Conservation (phyloP, 192 early-diverging fungal species). For the Coemansia biformis region DNA sequence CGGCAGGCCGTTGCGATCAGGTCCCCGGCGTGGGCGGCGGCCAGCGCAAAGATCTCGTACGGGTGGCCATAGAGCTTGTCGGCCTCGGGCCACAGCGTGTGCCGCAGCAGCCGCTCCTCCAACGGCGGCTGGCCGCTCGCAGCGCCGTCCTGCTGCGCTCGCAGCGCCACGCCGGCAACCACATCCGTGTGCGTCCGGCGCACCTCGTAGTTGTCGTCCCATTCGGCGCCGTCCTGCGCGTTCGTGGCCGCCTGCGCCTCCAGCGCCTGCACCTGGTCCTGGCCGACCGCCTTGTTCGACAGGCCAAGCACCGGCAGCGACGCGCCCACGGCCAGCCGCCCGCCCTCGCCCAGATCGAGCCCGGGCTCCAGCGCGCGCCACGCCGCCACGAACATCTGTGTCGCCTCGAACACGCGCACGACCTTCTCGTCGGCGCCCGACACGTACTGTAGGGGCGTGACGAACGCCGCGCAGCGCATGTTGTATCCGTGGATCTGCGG, state of each 20-base stretch:
- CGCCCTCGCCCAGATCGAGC: neutral
- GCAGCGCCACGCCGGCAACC: slow-evolving; percentile 41
- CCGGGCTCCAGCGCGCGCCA: slow-evolving; percentile 33
- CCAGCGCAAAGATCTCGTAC: slow-evolving; percentile 82
- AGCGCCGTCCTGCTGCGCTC: neutral
- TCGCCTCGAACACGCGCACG: slow-evolving; percentile 81
- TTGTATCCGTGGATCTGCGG: slow-evolving; percentile 98
- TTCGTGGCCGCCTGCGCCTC: too few species aligned
- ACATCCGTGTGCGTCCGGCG: slow-evolving; percentile 58
- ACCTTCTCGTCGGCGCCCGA: slow-evolving; percentile 95
- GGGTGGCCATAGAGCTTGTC: slow-evolving; percentile 97
- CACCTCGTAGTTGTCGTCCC: slow-evolving; percentile 54
- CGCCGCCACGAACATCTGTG: slow-evolving; percentile 67
- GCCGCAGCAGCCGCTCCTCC: slow-evolving; percentile 83
- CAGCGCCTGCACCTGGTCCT: too few species aligned
- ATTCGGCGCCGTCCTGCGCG: neutral
- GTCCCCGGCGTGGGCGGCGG: slow-evolving; percentile 63
- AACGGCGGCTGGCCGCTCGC: slow-evolving; percentile 59
- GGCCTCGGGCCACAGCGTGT: slow-evolving; percentile 93
- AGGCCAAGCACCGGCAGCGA: slow-evolving; percentile 86
- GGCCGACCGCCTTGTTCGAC: slow-evolving; percentile 87
- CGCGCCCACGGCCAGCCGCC: slow-evolving; percentile 57
- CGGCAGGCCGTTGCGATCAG: slow-evolving; percentile 61
- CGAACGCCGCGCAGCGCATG: slow-evolving; percentile 77
- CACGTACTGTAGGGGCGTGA: slow-evolving; percentile 67